phyloP scores from a whole-genome alignment of 768 basidiomycete species.

The Dioszegia crocea region DNA sequence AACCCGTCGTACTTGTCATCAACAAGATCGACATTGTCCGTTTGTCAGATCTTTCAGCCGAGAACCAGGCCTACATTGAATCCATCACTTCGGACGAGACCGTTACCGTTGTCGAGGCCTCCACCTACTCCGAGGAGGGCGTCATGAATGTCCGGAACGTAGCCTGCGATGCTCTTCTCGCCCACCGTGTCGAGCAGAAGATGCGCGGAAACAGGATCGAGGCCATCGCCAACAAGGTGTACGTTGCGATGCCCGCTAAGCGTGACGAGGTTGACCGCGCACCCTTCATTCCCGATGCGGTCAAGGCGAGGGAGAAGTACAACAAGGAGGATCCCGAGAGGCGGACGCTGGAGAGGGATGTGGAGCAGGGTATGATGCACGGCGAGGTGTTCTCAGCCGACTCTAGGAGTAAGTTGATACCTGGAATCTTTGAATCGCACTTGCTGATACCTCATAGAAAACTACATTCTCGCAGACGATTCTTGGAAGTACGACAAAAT shows the following conservation, averaged over 20 bases:
- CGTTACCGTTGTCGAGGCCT: conserved; percentile 72
- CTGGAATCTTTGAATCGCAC: no score
- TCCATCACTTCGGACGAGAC: conserved; percentile 70
- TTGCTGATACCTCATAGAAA: conserved; percentile 58
- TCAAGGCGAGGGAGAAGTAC: conserved; percentile 72
- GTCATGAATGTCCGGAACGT: conserved; percentile 95
- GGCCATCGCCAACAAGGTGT: conserved; percentile 86
- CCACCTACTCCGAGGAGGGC: conserved; percentile 93
- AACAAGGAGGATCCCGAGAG: conserved; percentile 83
- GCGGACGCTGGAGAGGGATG: conserved; percentile 67
- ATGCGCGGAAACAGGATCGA: conserved; percentile 91
- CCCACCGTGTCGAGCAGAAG: conserved; percentile 89
- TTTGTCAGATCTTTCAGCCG: conserved; percentile 73
- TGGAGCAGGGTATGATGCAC: conserved; percentile 73
- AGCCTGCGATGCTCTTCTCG: conserved; percentile 91
- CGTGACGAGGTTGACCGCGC: conserved; percentile 83
- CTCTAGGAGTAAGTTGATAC: conserved; percentile 74
- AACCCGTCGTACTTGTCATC: conserved; percentile 88
- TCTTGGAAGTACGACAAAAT: conserved; percentile 94
- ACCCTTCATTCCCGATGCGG: conserved; percentile 82
- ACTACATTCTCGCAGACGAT: conserved; percentile 80
- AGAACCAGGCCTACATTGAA: conserved; percentile 73
- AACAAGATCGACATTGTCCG: conserved; percentile 96
- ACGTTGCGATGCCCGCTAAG: conserved; percentile 85
- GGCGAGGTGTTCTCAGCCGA: conserved; percentile 83